phyloP scores from a whole-genome alignment of 495 filamentous ascomycete species.

The Oidiodendron maius region DNA sequence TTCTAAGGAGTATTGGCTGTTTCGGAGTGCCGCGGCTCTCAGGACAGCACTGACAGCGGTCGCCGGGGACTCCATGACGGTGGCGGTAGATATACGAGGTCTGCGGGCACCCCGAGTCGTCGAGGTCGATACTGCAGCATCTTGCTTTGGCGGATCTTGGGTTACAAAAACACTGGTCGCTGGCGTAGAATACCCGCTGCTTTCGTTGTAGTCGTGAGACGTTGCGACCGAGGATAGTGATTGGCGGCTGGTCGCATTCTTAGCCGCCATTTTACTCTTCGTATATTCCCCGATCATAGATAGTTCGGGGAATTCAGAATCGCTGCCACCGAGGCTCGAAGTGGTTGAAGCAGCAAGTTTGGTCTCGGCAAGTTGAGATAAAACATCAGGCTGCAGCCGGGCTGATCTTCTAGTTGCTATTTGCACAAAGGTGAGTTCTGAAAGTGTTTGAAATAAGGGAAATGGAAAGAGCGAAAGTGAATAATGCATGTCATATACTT shows the following conservation, averaged over 20 bases:
- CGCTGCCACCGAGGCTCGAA: background rate
- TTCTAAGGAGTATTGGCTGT: conserved; percentile 31
- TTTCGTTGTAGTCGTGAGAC: conserved; percentile 35
- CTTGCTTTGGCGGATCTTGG: conserved; percentile 28
- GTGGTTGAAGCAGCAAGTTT: background rate
- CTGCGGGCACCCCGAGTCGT: conserved; percentile 8
- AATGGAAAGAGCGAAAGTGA: background rate
- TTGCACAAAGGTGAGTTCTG: background rate
- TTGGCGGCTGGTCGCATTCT: conserved; percentile 2
- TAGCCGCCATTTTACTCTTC: conserved; percentile 5
- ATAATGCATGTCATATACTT: conserved; percentile 7
- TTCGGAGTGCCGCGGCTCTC: conserved; percentile 35
- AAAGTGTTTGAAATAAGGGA: background rate
- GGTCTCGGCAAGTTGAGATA: background rate
- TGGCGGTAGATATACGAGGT: conserved; percentile 9
- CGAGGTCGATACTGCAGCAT: conserved; percentile 15
- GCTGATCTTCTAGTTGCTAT: conserved; percentile 13
- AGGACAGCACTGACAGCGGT: conserved; percentile 33
- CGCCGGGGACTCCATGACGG: background rate
- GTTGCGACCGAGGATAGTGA: conserved; percentile 34
- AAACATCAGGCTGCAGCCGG: background rate
- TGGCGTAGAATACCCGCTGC: conserved; percentile 65
- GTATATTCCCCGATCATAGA: conserved; percentile 12
- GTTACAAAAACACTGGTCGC: conserved; percentile 67
- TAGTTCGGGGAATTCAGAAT: conserved; percentile 9